phyloP scores from a whole-genome alignment of 208 protist species.

The Acanthamoeba castellanii region DNA sequence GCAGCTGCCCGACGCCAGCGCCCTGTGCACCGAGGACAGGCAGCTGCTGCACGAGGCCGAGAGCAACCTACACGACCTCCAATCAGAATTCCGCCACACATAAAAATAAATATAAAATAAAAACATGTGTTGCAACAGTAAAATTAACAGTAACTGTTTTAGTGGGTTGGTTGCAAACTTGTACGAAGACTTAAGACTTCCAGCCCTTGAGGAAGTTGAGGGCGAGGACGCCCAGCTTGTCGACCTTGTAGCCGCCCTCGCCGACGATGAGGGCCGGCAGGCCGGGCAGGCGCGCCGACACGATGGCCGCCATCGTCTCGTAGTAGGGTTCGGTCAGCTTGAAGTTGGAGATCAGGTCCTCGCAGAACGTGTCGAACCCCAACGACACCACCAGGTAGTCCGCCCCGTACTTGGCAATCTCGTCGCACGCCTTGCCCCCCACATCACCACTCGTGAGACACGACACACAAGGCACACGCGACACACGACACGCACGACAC shows the following conservation, averaged over 20 bases:
- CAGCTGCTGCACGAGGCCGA: not conserved
- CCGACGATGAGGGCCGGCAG: constrained; percentile 24
- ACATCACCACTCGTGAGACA: not conserved
- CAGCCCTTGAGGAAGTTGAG: constrained; percentile 30
- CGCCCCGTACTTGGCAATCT: constrained; percentile 44
- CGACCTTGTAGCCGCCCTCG: constrained; percentile 52
- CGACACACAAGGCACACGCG: no score
- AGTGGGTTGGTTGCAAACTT: no score
- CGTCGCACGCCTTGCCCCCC: not conserved
- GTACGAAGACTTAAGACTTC: not conserved
- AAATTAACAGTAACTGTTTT: no score
- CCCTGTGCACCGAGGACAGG: not conserved
- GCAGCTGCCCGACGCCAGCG: not conserved
- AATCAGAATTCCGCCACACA: not conserved
- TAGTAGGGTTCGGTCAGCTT: constrained; percentile 54
- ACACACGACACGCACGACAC: not conserved
- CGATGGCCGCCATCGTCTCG: not conserved
- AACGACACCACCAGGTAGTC: constrained; percentile 76
- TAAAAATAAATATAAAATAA: no score
- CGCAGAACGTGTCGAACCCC: constrained; percentile 76
- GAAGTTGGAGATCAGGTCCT: constrained; percentile 60
- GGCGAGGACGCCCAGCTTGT: constrained; percentile 36
- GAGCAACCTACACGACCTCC: not conserved
- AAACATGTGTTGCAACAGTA: no score
- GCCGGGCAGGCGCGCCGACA: constrained; percentile 6